Percentiles rank a stretch among this genome's conserved stretches.
phyloP scores from a whole-genome alignment of 225 moss, liverwort and hornwort species.

The Takakia lepidozioides region DNA sequence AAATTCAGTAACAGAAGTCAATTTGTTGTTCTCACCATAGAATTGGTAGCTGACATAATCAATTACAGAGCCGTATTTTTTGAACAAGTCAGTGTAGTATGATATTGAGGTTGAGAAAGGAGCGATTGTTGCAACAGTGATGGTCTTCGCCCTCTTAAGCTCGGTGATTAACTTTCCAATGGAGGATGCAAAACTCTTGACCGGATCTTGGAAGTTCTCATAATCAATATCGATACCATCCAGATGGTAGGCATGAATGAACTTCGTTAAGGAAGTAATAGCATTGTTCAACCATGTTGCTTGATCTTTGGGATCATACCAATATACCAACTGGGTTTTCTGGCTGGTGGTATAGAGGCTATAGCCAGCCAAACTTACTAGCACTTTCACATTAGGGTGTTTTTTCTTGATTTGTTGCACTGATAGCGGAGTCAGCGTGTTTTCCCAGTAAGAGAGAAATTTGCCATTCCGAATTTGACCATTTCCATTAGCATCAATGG shows the following conservation, averaged over 20 bases:
- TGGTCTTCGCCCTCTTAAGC: conserved; percentile 18
- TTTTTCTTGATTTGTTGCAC: conserved; percentile 13
- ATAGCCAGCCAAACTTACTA: conserved; percentile 30
- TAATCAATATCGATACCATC: conserved; percentile 40
- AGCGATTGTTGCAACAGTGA: conserved; percentile 24
- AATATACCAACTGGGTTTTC: neutral
- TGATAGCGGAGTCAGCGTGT: conserved; percentile 4
- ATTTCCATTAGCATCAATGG: conserved; percentile 8
- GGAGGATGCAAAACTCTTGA: conserved; percentile 15
- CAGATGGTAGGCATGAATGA: conserved; percentile 12
- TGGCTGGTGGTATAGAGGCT: conserved; percentile 5
- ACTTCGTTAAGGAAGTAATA: conserved; percentile 11
- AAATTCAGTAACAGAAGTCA: conserved; percentile 5
- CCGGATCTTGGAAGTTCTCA: conserved; percentile 12
- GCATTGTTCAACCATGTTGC: conserved; percentile 21
- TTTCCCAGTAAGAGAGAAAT: conserved; percentile 16
- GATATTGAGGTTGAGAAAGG: conserved; percentile 3
- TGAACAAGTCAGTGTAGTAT: conserved; percentile 11
- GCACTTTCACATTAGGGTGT: conserved; percentile 13
- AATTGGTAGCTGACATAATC: conserved; percentile 39
- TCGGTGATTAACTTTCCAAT: conserved; percentile 19
- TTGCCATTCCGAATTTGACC: conserved; percentile 18
- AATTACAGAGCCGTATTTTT: conserved; percentile 4
- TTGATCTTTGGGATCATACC: conserved; percentile 14
- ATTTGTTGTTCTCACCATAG: conserved; percentile 7